Percentiles rank a stretch among this genome's conserved stretches.
These are phyloP conservation scores for Begonia peltatifolia DNA, from an alignment of 306 rosid species.

Conservation along the genomic window DNA sequence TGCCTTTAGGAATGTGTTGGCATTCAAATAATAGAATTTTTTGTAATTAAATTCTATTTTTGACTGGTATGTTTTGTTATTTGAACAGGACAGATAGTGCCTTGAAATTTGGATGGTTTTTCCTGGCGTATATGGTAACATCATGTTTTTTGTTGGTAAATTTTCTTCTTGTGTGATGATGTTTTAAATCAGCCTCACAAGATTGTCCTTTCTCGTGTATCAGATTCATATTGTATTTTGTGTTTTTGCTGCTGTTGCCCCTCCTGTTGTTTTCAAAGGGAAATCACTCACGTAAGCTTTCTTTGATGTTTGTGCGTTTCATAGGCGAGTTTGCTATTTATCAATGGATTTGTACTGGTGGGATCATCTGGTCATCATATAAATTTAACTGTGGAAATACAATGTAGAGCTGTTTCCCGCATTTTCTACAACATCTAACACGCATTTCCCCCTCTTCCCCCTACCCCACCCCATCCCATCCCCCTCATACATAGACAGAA, in stretches of 20 bases:
- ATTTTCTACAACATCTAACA: no score
- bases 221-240: conserved; percentile 83
- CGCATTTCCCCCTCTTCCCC: no score
- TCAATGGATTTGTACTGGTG: no score
- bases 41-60: no score
- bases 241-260: conserved; percentile 69
- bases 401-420: no score
- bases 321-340: neutral
- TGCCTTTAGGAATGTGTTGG: no score
- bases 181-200: conserved; percentile 9
- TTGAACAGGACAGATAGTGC: conserved; percentile 84
- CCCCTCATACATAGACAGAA: no score
- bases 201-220: conserved; percentile 10
- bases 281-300: conserved; percentile 71
- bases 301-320: conserved; percentile 3
- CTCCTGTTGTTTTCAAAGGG: conserved; percentile 74
- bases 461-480: no score
- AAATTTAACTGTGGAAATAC: no score
- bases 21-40: no score
- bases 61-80: neutral
- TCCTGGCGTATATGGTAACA: conserved; percentile 48
- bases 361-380: no score
- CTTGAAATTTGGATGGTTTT: conserved; percentile 85
- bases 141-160: conserved; percentile 6
- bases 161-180: conserved; percentile 9